These are phyloP conservation scores for Cryptococcus sp. DNA, from an alignment of 1,284 basidiomycete genomes.

Conservation along the genomic window DNA sequence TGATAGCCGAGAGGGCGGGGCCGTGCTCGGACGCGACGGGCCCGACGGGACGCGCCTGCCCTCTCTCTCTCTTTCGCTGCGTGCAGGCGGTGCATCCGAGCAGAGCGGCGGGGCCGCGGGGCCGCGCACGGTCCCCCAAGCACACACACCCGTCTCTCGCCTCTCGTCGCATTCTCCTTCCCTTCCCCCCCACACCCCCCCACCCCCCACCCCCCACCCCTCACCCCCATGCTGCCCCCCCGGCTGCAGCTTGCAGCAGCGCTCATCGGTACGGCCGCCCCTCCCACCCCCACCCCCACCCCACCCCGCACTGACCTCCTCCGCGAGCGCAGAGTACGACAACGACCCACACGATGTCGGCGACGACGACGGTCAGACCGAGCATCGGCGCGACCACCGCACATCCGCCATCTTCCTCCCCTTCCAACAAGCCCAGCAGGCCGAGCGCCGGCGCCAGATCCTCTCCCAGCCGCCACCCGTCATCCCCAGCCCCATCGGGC, in stretches of 20 bases:
- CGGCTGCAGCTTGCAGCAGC: conserved; percentile 45
- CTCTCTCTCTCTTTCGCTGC: too few species aligned
- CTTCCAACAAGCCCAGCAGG: conserved; percentile 15
- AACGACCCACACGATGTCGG: conserved; percentile 29
- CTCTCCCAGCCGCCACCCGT: conserved; percentile 17
- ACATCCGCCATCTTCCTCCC: conserved; percentile 42
- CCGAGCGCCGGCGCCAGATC: conserved; percentile 13
- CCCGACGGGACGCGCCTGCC: too few species aligned
- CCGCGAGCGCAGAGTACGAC: conserved; percentile 41
- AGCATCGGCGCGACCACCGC: conserved; percentile 22
- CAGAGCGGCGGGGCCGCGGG: too few species aligned
- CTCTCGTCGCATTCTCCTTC: not conserved
- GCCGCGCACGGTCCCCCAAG: too few species aligned
- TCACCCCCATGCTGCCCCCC: conserved; percentile 10
- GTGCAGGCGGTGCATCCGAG: too few species aligned
- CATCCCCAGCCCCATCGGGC: conserved; percentile 2
- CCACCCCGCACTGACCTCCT: not conserved
- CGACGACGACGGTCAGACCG: conserved; percentile 4
- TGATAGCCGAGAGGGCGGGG: too few species aligned
- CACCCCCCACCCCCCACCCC: not conserved
- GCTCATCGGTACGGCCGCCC: conserved; percentile 21
- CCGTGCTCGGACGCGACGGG: too few species aligned
- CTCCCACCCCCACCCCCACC: not conserved
- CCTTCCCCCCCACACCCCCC: too few species aligned
- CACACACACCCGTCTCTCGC: not conserved